Percentiles rank a stretch among this genome's conserved stretches.
Evolutionary conservation across 1,139 yeast species (phyloP).

Genomic region (Groenewaldozyma auringiensis): DNA sequence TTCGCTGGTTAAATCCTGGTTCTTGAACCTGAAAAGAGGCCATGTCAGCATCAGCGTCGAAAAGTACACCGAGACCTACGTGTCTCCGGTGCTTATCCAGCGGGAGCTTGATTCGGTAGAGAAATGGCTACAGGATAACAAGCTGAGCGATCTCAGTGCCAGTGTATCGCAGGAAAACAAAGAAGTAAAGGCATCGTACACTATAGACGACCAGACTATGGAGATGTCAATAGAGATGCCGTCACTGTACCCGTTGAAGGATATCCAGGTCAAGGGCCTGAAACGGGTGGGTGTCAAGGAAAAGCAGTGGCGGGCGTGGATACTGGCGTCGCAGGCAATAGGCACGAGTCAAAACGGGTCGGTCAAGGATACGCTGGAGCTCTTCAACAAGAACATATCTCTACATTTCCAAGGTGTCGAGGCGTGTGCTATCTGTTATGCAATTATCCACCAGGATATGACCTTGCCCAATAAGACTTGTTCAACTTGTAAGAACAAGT

Average conservation of each 20-base stretch:
- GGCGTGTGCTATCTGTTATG: constrained; percentile 95
- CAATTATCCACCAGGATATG: constrained; percentile 82
- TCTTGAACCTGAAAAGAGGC: constrained; percentile 49
- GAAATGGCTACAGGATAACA: constrained; percentile 18
- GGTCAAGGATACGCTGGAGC: constrained; percentile 70
- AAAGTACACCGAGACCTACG: constrained; percentile 48
- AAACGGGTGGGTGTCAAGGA: constrained; percentile 85
- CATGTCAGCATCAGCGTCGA: constrained; percentile 54
- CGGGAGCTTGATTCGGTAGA: constrained; percentile 52
- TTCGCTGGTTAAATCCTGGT: constrained; percentile 67
- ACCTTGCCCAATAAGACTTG: constrained; percentile 86
- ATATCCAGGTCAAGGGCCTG: constrained; percentile 68
- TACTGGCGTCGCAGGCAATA: constrained; percentile 79
- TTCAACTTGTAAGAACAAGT: constrained; percentile 83
- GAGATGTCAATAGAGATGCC: constrained; percentile 75
- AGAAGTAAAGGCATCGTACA: constrained; percentile 66
- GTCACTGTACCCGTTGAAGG: constrained; percentile 61
- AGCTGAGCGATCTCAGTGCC: constrained; percentile 52
- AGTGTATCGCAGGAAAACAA: constrained; percentile 54
- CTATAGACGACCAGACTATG: constrained; percentile 82
- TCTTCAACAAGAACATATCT: constrained; percentile 71
- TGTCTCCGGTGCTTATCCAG: constrained; percentile 59
- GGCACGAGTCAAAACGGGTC: constrained; percentile 69
- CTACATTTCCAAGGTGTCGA: constrained; percentile 82
- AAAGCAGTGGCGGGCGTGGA: constrained; percentile 93